These are phyloP conservation scores for Calonectria henricotiae DNA, from an alignment of 2,329 filamentous ascomycete species.

Conservation along the genomic window DNA sequence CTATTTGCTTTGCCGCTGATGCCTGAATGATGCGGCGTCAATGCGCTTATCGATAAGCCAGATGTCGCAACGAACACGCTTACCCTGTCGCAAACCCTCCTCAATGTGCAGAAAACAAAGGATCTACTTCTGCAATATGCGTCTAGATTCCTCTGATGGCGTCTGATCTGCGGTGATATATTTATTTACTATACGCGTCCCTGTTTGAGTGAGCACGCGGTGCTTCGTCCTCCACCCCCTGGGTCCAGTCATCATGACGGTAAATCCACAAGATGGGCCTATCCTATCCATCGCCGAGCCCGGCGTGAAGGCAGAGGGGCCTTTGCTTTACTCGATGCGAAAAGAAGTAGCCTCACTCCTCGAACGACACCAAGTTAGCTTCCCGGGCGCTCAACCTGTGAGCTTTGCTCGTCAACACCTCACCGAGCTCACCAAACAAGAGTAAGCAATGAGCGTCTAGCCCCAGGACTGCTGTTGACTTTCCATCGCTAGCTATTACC, in stretches of 20 bases:
- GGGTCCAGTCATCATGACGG: slow-evolving; percentile 51
- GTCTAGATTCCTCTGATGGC: slow-evolving; percentile 14
- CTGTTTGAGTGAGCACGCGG: slow-evolving; percentile 23
- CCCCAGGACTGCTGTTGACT: slow-evolving; percentile 33
- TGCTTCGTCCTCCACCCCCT: background rate
- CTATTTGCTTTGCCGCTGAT: slow-evolving; percentile 11
- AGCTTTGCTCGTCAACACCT: slow-evolving; percentile 90
- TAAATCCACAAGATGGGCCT: slow-evolving; percentile 51
- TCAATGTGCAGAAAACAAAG: slow-evolving; percentile 23
- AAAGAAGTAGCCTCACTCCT: slow-evolving; percentile 83
- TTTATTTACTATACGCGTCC: slow-evolving; percentile 14
- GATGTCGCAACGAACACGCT: slow-evolving; percentile 32
- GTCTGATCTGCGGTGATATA: slow-evolving; percentile 18
- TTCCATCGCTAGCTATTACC: slow-evolving; percentile 79
- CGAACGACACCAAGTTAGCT: slow-evolving; percentile 77
- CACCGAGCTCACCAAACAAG: slow-evolving; percentile 83
- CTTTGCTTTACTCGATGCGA: slow-evolving; percentile 76
- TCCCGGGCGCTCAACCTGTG: slow-evolving; percentile 95
- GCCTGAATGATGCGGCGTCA: slow-evolving; percentile 36
- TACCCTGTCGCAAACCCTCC: slow-evolving; percentile 35
- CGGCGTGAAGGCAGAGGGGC: slow-evolving; percentile 77
- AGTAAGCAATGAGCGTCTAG: slow-evolving; percentile 67
- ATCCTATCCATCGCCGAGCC: slow-evolving; percentile 73
- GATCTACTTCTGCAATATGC: slow-evolving; percentile 17
- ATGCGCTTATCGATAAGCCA: slow-evolving; percentile 44